These are phyloP conservation scores for Suillus lakei DNA, from an alignment of 768 basidiomycete species.

Conservation along the genomic window DNA sequence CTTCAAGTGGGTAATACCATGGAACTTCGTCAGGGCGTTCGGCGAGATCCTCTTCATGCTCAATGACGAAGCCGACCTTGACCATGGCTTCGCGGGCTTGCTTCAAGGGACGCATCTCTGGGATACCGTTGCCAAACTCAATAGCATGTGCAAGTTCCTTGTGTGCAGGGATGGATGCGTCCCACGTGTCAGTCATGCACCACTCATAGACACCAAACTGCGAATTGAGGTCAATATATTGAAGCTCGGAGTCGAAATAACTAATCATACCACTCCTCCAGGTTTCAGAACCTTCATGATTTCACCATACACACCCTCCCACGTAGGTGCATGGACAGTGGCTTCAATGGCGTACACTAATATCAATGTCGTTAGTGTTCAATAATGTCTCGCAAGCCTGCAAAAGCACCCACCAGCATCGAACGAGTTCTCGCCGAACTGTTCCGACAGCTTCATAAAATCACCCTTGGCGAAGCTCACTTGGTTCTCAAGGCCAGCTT, in stretches of 20 bases:
- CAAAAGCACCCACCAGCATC: conserved; percentile 78
- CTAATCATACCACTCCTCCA: conserved; percentile 82
- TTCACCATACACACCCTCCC: conserved; percentile 94
- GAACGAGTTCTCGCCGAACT: conserved; percentile 91
- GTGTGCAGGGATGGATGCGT: conserved; percentile 83
- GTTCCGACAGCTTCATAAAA: conserved; percentile 92
- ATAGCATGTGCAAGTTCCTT: conserved; percentile 90
- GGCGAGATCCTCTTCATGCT: conserved; percentile 94
- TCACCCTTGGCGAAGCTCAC: conserved; percentile 90
- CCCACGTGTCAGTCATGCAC: conserved; percentile 97
- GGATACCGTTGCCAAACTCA: conserved; percentile 95
- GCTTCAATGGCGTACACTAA: conserved; percentile 97
- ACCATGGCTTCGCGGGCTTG: conserved; percentile 76
- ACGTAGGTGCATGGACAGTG: conserved; percentile 93
- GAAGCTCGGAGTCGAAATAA: background rate
- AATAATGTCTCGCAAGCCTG: background rate
- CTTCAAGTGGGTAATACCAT: conserved; percentile 98
- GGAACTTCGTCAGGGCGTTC: conserved; percentile 75
- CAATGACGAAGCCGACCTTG: conserved; percentile 84
- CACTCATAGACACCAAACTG: conserved; percentile 99
- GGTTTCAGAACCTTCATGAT: conserved; percentile 95
- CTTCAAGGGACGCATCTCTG: conserved; percentile 88
- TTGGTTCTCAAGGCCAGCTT: conserved; percentile 74
- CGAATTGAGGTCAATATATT: conserved; percentile 3
- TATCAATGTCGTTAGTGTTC: conserved; percentile 13